Base-by-base conservation (phyloP, 148 eudicot species). In the Silene latifolia region DNA sequence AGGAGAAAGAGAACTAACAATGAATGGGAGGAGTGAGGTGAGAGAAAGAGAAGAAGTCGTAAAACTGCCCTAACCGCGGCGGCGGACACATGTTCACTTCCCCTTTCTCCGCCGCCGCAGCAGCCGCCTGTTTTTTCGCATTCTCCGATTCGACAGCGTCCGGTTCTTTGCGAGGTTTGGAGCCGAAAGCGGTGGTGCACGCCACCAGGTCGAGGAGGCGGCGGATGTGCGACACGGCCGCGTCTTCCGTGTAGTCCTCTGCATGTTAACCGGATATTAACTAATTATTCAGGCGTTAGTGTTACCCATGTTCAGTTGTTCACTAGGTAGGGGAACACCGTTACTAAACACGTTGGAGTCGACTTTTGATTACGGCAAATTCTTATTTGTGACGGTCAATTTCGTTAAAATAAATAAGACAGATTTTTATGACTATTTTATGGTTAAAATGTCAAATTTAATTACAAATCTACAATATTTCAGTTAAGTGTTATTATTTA, bases 1-100 rank as follows among this genome's bases (percentile, higher is more conserved):
- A 17, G 61, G 74, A 63, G 51, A 79, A 63, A 61, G 63, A 73
- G n/a, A 27, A 77, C 93, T 77, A 27, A 94, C 98, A 94, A 63
- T 94, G 97, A 61, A 94, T 80, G 1, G 97, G 98, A 9, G 97
- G 88, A 75, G 96, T 86, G 57, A 91, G 81, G 81, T 91, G 95
- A 76, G 97, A 86, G 80, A 94, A 86, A 48, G 96, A 91, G 88
- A 94, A 94, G 83, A 94, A 94, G 77, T 91, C 97, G 72, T 91
- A 94, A 77, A 94, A 94, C 82, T 90, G 90, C 18, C 90, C 93
- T 6, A 94, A 83, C 83, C 82, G 83, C 76, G 93, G 90, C 46
- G 97, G 93, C 24, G 97, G 98, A 63, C 77, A 87, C 80, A 89
- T 44, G 46, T 86, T 72, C 75, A 77, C 86, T 78, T 83, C 83